Base-by-base conservation (phyloP, 2,329 filamentous ascomycete species). In the Phoma sp. region DNA sequence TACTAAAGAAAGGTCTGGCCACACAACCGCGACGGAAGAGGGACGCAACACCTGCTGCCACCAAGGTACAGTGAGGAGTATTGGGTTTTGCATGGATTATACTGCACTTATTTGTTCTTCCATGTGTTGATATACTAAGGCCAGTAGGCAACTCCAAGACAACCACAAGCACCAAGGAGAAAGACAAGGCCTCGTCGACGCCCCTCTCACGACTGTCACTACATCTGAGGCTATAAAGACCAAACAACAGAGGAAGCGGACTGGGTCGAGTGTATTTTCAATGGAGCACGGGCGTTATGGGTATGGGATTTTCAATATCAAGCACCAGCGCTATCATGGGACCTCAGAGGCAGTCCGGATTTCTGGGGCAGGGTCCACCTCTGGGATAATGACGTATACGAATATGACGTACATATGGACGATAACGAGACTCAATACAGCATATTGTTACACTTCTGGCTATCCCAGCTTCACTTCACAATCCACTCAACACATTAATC, bases 1-100 rank as follows among this genome's bases (percentile, higher is more conserved):
- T 78, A 8, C 65, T 80, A 56, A 79, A 70, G 64, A 76, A 75
- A 57, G 72, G 70, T 0, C 45, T 72, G 18, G 59, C 67, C 2
- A 73, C 72, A 6, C 73, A 75, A 51, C 72, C 72, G 0, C 56
- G 69, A 41, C 70, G 69, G 48, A 70, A 66, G 41, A 43, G 42
- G 3, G 45, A 48, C 13, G 56, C 55, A 4, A 27, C 55, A 4
- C 46, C 51, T 30, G 43, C 43, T 23, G 36, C 53, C 14, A n/a
- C 61, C 4, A 65, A 64, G 59, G 63, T 66, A 65, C 47, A 62
- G 37, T 65, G 47, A 60, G 36, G 53, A 42, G 3, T 49, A 47
- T 35, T 65, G 55, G 10, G 53, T 54, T 64, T 61, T 43, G 43
- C 32, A 36, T 60, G 35, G 33, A 40, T 52, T 23, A 2, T 18